Base-by-base conservation (phyloP, 2,329 filamentous ascomycete genomes). In the Verticillium tricorpus region DNA sequence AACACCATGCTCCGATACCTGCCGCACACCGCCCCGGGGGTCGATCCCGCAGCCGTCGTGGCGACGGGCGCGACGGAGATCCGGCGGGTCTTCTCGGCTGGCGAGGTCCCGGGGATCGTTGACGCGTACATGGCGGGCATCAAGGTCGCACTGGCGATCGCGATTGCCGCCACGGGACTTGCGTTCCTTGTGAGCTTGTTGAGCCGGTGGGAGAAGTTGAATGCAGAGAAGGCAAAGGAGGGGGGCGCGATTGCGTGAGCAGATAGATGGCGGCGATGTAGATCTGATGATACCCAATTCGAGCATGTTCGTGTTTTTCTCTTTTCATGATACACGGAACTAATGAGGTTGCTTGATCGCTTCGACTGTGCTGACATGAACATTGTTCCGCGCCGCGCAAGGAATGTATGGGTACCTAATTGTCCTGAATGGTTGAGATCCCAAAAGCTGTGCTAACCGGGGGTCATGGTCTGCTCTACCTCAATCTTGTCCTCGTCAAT, bases 1-100 rank as follows among this genome's bases (percentile, higher is more conserved):
- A 83, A 82, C 65, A 84, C 81, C 0, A 76, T 91, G 19, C 75
- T 85, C 56, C 71, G 78, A 2, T 78, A 82, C 39, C 76, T 92
- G 3, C 65, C 70, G 17, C 62, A 68, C 2, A 71, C 77, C 63
- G 74, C 78, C 14, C 77, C 80, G 1, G 72, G 73, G 19, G 69
- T 86, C n/a, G 74, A 82, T 39, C 74, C 80, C 0, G 67, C 70
- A 5, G 68, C 79, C 58, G 82, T 86, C 65, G 78, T 85, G 69
- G 77, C 82, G 67, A 80, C 77, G 56, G 84, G 84, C 60, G 83
- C 82, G 9, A 81, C 79, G 2, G 73, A 84, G 67, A 78, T 85
- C 28, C 71, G 75, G 39, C 61, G 74, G 25, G 77, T 84, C 1
- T 74, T 86, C 17, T 77, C 77, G 45, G 67, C 75, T 17, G 76